These are phyloP conservation scores for Osmanthus fragrans DNA, from an alignment of 257 asterid species.

Conservation along the genomic window DNA sequence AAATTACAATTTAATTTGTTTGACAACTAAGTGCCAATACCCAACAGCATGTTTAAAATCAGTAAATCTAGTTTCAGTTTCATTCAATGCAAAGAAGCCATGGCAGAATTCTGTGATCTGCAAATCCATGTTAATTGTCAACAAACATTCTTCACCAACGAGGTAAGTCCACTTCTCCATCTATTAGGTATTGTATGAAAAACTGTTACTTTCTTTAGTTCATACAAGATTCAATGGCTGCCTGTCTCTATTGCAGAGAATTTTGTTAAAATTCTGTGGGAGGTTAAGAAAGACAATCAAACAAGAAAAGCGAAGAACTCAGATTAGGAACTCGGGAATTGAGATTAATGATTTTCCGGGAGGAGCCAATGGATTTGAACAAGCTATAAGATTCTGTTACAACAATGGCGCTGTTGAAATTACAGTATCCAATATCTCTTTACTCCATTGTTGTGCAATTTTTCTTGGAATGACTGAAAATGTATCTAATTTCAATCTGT, in stretches of 20 bases:
- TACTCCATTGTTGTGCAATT: conserved; percentile 62
- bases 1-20: too few species aligned
- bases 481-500: conserved; percentile 41
- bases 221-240: neutral
- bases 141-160: conserved; percentile 69
- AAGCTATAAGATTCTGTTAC: conserved; percentile 74
- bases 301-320: conserved; percentile 48
- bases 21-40: too few species aligned
- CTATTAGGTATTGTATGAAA: too few species aligned
- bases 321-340: conserved; percentile 46
- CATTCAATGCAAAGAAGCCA: conserved; percentile 46
- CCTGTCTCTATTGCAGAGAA: conserved; percentile 40
- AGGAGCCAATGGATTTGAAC: conserved; percentile 62
- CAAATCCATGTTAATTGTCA: conserved; percentile 74
- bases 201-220: neutral
- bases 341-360: conserved; percentile 68
- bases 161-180: conserved; percentile 39
- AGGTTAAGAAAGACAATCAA: conserved; percentile 55
- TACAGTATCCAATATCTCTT: conserved; percentile 46
- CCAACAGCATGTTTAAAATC: neutral
- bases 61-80: conserved; percentile 12
- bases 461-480: conserved; percentile 69
- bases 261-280: conserved; percentile 50
- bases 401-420: conserved; percentile 43
- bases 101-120: conserved; percentile 53